Conservation (phyloP, 495 filamentous ascomycete genomes). For the Hypoxylon perforatum region DNA sequence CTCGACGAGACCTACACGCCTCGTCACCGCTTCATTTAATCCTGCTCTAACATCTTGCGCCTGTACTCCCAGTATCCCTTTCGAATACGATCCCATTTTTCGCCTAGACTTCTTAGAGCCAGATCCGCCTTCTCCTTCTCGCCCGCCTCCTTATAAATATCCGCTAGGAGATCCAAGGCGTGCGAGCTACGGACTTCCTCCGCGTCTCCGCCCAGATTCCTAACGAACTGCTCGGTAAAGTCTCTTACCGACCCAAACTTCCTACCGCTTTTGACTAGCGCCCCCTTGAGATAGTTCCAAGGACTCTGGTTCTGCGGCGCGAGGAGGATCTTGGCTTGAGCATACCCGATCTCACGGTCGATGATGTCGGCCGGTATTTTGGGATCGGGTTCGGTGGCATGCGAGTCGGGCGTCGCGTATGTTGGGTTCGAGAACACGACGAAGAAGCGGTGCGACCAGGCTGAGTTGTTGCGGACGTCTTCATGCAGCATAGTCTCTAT, state of each 20-base stretch:
- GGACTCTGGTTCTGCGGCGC: constrained; percentile 94
- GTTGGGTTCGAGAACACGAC: constrained; percentile 78
- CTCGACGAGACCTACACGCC: neutral
- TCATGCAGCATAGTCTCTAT: constrained; percentile 73
- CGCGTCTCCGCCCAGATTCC: constrained; percentile 52
- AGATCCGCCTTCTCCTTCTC: constrained; percentile 68
- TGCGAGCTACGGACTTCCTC: constrained; percentile 77
- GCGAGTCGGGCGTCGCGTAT: constrained; percentile 58
- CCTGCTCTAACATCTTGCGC: constrained; percentile 51
- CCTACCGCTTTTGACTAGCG: constrained; percentile 71
- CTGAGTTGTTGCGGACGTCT: constrained; percentile 94
- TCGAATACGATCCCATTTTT: constrained; percentile 90
- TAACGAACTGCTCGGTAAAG: constrained; percentile 76
- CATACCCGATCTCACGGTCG: constrained; percentile 79
- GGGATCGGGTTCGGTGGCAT: constrained; percentile 56
- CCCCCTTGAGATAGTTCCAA: constrained; percentile 90
- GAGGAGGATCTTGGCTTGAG: constrained; percentile 72
- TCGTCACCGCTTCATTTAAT: neutral
- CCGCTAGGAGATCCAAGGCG: constrained; percentile 90
- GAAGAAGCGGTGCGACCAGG: constrained; percentile 97
- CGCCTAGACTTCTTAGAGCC: constrained; percentile 77
- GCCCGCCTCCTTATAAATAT: constrained; percentile 75
- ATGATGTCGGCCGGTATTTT: constrained; percentile 70
- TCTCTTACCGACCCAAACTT: constrained; percentile 66
- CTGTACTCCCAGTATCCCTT: constrained; percentile 93